Conservation (phyloP, 768 basidiomycete species). For the Tulasnella sp. region DNA sequence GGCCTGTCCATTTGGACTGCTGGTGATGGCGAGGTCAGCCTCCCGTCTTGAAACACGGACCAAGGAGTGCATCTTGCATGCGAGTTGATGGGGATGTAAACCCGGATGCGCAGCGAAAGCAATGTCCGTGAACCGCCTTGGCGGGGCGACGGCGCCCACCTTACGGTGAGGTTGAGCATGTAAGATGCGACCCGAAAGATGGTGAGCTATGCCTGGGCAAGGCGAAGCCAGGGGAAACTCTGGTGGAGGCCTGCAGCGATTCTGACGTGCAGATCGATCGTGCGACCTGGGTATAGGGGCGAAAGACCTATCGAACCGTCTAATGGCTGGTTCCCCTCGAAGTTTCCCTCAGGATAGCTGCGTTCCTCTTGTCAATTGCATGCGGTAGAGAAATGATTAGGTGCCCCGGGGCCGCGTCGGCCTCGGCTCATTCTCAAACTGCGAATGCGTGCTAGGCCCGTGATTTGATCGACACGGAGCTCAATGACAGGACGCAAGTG, state of each 20-base stretch:
- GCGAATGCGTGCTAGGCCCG: slow-evolving; percentile 47
- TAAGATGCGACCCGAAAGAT: slow-evolving; percentile 83
- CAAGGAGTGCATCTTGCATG: slow-evolving; percentile 77
- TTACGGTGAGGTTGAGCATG: slow-evolving; percentile 69
- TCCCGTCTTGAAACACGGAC: slow-evolving; percentile 78
- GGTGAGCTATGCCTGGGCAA: slow-evolving; percentile 84
- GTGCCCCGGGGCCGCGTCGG: slow-evolving; percentile 80
- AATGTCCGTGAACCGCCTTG: slow-evolving; percentile 50
- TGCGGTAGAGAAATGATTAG: slow-evolving; percentile 67
- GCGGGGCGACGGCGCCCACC: slow-evolving; percentile 64
- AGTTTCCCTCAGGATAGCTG: slow-evolving; percentile 73
- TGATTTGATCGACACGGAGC: slow-evolving; percentile 39
- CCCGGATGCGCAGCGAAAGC: slow-evolving; percentile 59
- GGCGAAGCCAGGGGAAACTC: slow-evolving; percentile 93
- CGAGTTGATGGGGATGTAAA: slow-evolving; percentile 66
- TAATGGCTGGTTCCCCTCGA: slow-evolving; percentile 88
- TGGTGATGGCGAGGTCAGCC: slow-evolving; percentile 50
- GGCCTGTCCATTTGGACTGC: no score
- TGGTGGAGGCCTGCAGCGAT: slow-evolving; percentile 92
- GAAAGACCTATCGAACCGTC: slow-evolving; percentile 94
- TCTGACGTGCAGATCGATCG: slow-evolving; percentile 95
- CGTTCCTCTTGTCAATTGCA: slow-evolving; percentile 41
- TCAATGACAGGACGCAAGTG: slow-evolving; percentile 59
- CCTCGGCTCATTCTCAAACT: slow-evolving; percentile 75
- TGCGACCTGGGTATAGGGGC: slow-evolving; percentile 92